These are phyloP conservation scores for Trichoderma polysporum DNA, from an alignment of 2,329 filamentous ascomycete genomes.

Conservation along the genomic window DNA sequence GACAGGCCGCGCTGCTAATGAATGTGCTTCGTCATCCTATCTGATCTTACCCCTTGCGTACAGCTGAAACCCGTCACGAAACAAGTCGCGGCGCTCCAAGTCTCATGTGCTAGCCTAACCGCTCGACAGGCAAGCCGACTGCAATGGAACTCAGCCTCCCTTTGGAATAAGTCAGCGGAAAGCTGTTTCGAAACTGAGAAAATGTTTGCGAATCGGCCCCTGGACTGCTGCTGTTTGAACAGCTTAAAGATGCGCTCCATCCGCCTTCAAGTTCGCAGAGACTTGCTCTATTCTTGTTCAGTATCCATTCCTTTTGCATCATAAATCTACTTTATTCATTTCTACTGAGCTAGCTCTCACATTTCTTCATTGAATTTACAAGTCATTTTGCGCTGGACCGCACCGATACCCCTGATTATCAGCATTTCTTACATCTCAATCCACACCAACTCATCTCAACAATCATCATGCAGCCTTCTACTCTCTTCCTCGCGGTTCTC, in stretches of 20 bases:
- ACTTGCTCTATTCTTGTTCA: neutral
- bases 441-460: neutral
- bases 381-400: neutral
- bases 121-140: neutral
- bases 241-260: neutral
- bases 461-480: conserved; percentile 27
- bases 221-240: neutral
- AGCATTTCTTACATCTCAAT: neutral
- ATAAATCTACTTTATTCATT: neutral
- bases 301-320: neutral
- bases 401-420: neutral
- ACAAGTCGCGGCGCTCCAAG: neutral
- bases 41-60: neutral
- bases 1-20: neutral
- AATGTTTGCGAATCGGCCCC: neutral
- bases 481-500: conserved; percentile 25
- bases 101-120: neutral
- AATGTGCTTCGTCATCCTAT: neutral
- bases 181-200: neutral
- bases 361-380: neutral
- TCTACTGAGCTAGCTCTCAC: conserved; percentile 5
- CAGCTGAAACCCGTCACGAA: neutral
- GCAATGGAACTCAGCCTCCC: neutral
- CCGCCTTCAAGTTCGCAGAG: neutral
- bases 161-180: neutral